These are phyloP conservation scores for Nyctanthes arbortristis DNA, from an alignment of 257 asterid genomes.

Conservation along the genomic window DNA sequence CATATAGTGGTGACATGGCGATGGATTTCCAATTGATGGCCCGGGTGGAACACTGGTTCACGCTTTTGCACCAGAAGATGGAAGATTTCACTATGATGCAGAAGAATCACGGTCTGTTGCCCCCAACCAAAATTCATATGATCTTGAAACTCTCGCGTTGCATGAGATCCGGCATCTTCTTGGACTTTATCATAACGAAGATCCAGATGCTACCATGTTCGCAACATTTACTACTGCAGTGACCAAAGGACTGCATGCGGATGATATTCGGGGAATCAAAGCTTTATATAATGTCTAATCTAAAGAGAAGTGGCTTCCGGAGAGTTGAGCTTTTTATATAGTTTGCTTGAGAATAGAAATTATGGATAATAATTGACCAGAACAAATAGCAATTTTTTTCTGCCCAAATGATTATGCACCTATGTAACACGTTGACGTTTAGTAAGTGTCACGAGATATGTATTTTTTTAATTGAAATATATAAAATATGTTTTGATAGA, in stretches of 20 bases:
- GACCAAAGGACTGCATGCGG: not conserved
- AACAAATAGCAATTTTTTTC: too few relatives aligned
- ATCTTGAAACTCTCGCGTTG: constrained; percentile 24
- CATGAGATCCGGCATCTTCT: constrained; percentile 36
- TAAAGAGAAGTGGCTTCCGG: not conserved
- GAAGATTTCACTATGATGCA: constrained; percentile 27
- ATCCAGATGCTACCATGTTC: constrained; percentile 18
- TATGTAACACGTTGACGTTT: too few relatives aligned
- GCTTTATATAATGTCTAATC: constrained; percentile 25
- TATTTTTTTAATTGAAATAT: too few relatives aligned
- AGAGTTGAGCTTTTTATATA: not conserved
- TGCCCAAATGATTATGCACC: too few relatives aligned
- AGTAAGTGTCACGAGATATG: too few relatives aligned
- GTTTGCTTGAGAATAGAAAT: too few relatives aligned
- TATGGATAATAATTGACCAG: too few relatives aligned
- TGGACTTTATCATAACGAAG: constrained; percentile 31
- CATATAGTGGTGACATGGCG: constrained; percentile 18
- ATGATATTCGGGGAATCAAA: constrained; percentile 30
- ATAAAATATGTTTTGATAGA: too few relatives aligned
- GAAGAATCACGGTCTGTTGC: constrained; percentile 18
- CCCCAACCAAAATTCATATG: not conserved
- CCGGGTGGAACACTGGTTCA: constrained; percentile 26
- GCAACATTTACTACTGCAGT: not conserved
- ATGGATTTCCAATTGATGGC: constrained; percentile 22
- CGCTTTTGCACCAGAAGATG: constrained; percentile 21